Evolutionary conservation across 345 rosid genomes (phyloP), one percentile per base, ranked within the genome.

Genomic region (Viola odorata): DNA sequence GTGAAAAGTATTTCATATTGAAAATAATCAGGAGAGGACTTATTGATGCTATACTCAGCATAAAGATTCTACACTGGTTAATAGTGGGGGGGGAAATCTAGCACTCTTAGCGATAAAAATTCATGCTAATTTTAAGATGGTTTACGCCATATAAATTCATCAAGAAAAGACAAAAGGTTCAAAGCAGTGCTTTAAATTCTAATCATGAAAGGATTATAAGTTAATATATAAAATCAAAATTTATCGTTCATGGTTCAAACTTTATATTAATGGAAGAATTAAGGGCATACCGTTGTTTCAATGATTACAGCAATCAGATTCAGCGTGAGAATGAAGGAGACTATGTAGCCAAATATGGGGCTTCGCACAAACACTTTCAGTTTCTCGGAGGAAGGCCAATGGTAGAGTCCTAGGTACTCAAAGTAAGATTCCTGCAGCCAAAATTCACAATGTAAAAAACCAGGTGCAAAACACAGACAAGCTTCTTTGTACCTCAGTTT

Each of bases 241-340:
- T 14, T 36, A 11, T 10, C 2, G 37, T 39, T 5, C 6, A 11
- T 39, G 16, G 11, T n/a, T 3, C 17, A 8, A 14, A 12, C 50
- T 11, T 11, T 23, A n/a, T 41, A 13, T 37, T 14, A 51, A 39
- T 8, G 40, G 12, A 1, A 50, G 14, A 37, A 58, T 52, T 62
- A 47, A 55, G 63, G 59, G 42, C 79, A 65, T 88, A 94, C 99
- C 95, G 95, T 88, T 71, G 99, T 86, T 76, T 90, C 99, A 47
- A 86, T 77, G 50, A 90, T 77, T 59, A 94, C 99, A 36, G 97
- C 92, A 59, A 82, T 50, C 62, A 94, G 78, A 77, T 94, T 94
- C 69, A 94, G 41, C 44, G 90, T 10, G 57, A 94, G 99, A 73
- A 85, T 48, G 73, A 78, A 85, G 61, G 97, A 83, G 74, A 94